These are phyloP conservation scores for Chenopodium berlandieri DNA, from an alignment of 148 eudicot species.

Conservation along the genomic window DNA sequence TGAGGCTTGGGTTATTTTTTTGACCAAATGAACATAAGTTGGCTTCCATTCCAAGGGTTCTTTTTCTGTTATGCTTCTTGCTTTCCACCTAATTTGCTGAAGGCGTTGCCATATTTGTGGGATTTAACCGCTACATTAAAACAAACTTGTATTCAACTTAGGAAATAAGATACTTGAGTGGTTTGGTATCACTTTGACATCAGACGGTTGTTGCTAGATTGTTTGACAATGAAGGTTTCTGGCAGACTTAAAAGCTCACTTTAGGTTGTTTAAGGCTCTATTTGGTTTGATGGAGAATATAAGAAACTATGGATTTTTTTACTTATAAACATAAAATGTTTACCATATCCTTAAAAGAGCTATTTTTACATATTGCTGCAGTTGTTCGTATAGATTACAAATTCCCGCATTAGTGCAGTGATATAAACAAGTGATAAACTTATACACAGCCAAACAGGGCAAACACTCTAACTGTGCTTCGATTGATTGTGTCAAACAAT, in stretches of 20 bases:
- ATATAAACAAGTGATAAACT: no score
- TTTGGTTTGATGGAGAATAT: no score
- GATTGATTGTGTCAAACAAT: no score
- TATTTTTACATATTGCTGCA: no score
- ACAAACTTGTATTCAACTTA: no score
- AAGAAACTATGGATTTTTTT: no score
- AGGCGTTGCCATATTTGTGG: slow-evolving; percentile 13
- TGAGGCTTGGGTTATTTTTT: neutral
- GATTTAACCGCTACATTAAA: neutral
- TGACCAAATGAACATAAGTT: slow-evolving; percentile 27
- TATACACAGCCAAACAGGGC: no score
- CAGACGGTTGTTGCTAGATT: slow-evolving; percentile 6
- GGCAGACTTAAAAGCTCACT: neutral
- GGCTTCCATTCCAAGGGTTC: slow-evolving; percentile 27
- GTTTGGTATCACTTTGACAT: slow-evolving; percentile 3
- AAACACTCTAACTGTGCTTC: no score
- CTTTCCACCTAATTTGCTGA: slow-evolving; percentile 27
- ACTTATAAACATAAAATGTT: no score
- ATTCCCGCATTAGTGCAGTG: no score
- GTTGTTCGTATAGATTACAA: no score
- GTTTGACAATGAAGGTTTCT: neutral
- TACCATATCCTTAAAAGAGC: no score
- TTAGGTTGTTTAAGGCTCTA: neutral
- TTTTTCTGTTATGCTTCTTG: slow-evolving; percentile 24
- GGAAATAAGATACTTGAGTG: neutral